phyloP scores from a whole-genome alignment of 148 eudicot species.

The Chenopodium formosanum region DNA sequence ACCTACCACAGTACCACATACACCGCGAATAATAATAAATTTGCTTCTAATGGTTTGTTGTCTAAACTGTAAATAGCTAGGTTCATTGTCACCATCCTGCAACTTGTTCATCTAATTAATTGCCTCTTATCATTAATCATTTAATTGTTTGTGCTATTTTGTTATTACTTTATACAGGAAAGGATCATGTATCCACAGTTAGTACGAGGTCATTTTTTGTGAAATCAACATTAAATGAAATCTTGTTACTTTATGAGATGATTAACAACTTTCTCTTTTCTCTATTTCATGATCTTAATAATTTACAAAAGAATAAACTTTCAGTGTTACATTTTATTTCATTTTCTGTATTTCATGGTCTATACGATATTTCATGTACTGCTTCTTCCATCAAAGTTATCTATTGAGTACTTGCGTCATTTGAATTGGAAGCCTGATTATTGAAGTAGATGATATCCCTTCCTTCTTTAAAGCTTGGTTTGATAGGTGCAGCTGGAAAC shows the following conservation, averaged over 20 bases:
- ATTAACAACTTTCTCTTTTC: neutral
- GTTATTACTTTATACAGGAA: neutral
- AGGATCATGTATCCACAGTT: neutral
- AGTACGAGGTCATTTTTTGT: neutral
- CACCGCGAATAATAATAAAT: neutral
- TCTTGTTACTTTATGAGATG: neutral
- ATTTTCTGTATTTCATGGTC: no score
- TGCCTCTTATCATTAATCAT: neutral
- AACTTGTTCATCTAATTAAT: neutral
- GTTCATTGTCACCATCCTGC: neutral
- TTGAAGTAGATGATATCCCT: constrained; percentile 35
- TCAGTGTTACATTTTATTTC: neutral
- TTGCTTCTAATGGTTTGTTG: neutral
- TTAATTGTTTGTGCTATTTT: neutral
- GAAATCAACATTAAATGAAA: no score
- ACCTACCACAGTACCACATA: neutral
- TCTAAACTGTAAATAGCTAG: neutral
- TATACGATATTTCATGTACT: no score
- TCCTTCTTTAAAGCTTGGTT: constrained; percentile 32
- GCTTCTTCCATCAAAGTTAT: no score
- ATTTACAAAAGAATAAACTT: neutral
- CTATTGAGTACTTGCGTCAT: no score
- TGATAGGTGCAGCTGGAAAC: constrained; percentile 30
- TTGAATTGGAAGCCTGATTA: neutral
- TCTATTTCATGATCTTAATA: neutral